Evolutionary conservation across 2,329 filamentous ascomycete species (phyloP).

Genomic region (Alternaria gaisen): DNA sequence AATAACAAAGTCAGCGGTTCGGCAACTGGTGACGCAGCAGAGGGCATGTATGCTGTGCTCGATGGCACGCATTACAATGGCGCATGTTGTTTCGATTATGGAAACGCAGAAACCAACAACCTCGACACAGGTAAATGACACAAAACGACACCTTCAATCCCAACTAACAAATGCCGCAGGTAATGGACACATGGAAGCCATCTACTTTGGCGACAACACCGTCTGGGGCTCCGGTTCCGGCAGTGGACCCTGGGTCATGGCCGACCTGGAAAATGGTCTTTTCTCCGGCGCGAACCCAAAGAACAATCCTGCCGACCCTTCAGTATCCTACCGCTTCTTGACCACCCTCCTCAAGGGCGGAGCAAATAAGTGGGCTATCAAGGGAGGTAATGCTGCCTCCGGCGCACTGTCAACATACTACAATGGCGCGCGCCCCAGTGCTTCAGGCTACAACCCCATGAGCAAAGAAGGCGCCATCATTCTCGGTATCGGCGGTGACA

Average conservation of each 20-base stretch:
- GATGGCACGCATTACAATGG: slow-evolving; percentile 69
- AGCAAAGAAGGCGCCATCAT: slow-evolving; percentile 71
- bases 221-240: slow-evolving; percentile 66
- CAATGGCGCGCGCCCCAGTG: slow-evolving; percentile 63
- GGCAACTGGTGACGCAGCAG: slow-evolving; percentile 63
- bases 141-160: accelerated
- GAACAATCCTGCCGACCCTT: slow-evolving; percentile 63
- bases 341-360: slow-evolving; percentile 67
- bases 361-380: slow-evolving; percentile 66
- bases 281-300: slow-evolving; percentile 63
- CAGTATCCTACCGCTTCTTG: slow-evolving; percentile 64
- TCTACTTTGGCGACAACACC: slow-evolving; percentile 68
- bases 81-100: slow-evolving; percentile 61
- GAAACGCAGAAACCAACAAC: slow-evolving; percentile 54
- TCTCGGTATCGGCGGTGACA: slow-evolving; percentile 76
- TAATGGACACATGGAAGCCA: slow-evolving; percentile 73
- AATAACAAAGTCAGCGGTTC: slow-evolving; percentile 64
- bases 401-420: slow-evolving; percentile 68
- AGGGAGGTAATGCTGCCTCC: slow-evolving; percentile 65
- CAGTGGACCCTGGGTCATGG: slow-evolving; percentile 73
- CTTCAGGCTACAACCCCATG: slow-evolving; percentile 67
- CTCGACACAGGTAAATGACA: slow-evolving; percentile 52
- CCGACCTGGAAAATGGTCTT: slow-evolving; percentile 72
- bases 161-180: slow-evolving; percentile 32
- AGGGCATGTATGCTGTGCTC: slow-evolving; percentile 69